A percentile compares a stretch with the other conserved stretches of the same genome.
phyloP scores from a whole-genome alignment of 768 basidiomycete species.

The Trametes cingulata region DNA sequence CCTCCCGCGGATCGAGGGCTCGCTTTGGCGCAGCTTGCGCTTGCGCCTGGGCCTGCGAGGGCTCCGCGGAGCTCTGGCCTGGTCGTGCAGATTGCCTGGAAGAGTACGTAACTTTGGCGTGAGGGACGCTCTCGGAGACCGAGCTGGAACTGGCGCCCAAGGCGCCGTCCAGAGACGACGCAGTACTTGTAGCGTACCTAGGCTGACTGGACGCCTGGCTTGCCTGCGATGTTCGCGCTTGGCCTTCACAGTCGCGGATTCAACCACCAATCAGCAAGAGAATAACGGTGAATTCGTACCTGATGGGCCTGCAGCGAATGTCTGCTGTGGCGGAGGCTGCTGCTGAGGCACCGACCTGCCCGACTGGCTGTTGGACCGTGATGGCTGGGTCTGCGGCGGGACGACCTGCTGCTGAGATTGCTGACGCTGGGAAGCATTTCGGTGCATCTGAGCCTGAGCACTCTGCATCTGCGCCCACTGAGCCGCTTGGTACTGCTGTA shows the following conservation, averaged over 20 bases:
- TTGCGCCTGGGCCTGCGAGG: not conserved
- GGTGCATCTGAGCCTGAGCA: not conserved
- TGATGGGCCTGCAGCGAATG: too few species aligned
- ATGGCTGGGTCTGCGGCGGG: not conserved
- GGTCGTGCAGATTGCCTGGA: not conserved
- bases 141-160: not conserved
- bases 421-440: not conserved
- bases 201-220: not conserved
- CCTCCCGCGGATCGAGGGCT: not conserved
- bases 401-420: not conserved
- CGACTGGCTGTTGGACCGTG: not conserved
- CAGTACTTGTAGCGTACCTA: constrained; percentile 10
- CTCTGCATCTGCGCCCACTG: not conserved
- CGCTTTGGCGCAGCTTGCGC: not conserved
- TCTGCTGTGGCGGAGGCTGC: not conserved
- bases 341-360: not conserved
- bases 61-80: not conserved
- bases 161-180: constrained; percentile 9
- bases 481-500: too few species aligned
- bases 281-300: too few species aligned
- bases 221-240: not conserved
- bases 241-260: too few species aligned
- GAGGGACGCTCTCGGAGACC: not conserved
- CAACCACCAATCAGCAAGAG: too few species aligned
- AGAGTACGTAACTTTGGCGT: constrained; percentile 8